A percentile compares a stretch with the other conserved stretches of the same genome.
Evolutionary conservation across 2,329 filamentous ascomycete species (phyloP).

Genomic region (Stenocarpella maydis): DNA sequence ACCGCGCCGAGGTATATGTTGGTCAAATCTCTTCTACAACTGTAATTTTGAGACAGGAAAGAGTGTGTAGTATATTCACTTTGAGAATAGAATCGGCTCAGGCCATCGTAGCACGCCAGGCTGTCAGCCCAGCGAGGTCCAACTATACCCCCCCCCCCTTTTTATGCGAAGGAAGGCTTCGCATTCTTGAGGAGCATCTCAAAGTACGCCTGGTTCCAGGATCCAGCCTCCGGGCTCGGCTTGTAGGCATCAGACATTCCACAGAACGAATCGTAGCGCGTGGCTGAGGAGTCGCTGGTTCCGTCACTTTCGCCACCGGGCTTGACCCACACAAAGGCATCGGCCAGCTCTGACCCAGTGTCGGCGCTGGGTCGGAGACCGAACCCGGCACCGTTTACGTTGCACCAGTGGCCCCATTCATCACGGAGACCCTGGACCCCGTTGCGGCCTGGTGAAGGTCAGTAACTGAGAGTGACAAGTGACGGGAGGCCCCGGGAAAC

Average conservation of each 20-base stretch:
- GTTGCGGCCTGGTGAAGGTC: constrained; percentile 43
- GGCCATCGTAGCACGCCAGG: not conserved
- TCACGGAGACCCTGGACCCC: constrained; percentile 51
- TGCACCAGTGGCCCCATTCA: constrained; percentile 56
- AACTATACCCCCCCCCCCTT: not conserved
- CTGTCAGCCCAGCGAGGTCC: constrained; percentile 8
- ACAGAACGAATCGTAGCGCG: constrained; percentile 49
- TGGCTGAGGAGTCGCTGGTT: constrained; percentile 47
- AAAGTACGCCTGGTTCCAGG: constrained; percentile 56
- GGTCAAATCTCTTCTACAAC: not conserved
- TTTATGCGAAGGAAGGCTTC: constrained; percentile 42
- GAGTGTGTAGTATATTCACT: constrained; percentile 3
- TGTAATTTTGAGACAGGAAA: not conserved
- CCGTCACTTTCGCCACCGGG: constrained; percentile 63
- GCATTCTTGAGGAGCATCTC: constrained; percentile 53
- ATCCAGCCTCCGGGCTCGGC: constrained; percentile 52
- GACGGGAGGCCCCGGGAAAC: not conserved
- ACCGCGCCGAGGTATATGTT: not conserved
- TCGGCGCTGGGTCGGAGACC: constrained; percentile 63
- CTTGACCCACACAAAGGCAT: constrained; percentile 74
- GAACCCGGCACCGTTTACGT: constrained; percentile 68
- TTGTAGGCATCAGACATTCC: constrained; percentile 49
- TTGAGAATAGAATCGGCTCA: not conserved
- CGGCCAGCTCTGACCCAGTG: constrained; percentile 64
- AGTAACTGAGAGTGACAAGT: not conserved